These are phyloP conservation scores for Fusarium begoniae DNA, from an alignment of 2,329 filamentous ascomycete species.

Conservation along the genomic window DNA sequence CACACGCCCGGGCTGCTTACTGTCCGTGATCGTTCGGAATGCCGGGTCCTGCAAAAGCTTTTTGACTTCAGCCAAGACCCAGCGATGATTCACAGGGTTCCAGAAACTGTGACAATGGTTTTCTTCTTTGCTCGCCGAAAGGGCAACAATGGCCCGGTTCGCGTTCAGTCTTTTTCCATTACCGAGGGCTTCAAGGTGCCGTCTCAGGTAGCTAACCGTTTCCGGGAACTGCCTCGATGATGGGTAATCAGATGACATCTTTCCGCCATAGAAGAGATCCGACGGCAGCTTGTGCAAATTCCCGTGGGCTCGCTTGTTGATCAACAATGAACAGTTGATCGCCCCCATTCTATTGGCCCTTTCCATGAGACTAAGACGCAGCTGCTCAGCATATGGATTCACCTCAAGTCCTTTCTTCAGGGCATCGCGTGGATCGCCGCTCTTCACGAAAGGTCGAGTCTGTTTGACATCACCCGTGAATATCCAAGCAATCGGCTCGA, in stretches of 20 bases:
- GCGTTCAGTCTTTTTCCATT: slow-evolving; percentile 35
- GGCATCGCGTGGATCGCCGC: slow-evolving; percentile 27
- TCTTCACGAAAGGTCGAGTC: slow-evolving; percentile 54
- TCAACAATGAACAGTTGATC: slow-evolving; percentile 45
- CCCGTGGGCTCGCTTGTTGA: slow-evolving; percentile 51
- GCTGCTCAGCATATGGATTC: slow-evolving; percentile 47
- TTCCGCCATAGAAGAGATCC: slow-evolving; percentile 51
- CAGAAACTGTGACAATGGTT: slow-evolving; percentile 50
- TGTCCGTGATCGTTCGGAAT: slow-evolving; percentile 46
- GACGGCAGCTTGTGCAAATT: slow-evolving; percentile 55
- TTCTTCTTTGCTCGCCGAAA: slow-evolving; percentile 42
- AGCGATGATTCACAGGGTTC: slow-evolving; percentile 51
- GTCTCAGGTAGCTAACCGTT: slow-evolving; percentile 42
- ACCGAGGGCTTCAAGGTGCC: slow-evolving; percentile 43
- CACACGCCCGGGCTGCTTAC: slow-evolving; percentile 47
- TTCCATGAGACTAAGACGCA: slow-evolving; percentile 51
- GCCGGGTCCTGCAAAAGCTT: slow-evolving; percentile 44
- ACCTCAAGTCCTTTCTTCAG: slow-evolving; percentile 32
- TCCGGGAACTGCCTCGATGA: slow-evolving; percentile 38
- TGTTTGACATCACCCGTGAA: slow-evolving; percentile 58
- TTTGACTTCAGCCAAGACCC: slow-evolving; percentile 47
- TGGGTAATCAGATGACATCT: slow-evolving; percentile 50
- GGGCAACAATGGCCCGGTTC: slow-evolving; percentile 50
- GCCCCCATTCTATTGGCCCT: slow-evolving; percentile 47
- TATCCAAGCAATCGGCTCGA: slow-evolving; percentile 54